Conservation (phyloP, 2,329 filamentous ascomycete species). For the Penicillium sumatraense region DNA sequence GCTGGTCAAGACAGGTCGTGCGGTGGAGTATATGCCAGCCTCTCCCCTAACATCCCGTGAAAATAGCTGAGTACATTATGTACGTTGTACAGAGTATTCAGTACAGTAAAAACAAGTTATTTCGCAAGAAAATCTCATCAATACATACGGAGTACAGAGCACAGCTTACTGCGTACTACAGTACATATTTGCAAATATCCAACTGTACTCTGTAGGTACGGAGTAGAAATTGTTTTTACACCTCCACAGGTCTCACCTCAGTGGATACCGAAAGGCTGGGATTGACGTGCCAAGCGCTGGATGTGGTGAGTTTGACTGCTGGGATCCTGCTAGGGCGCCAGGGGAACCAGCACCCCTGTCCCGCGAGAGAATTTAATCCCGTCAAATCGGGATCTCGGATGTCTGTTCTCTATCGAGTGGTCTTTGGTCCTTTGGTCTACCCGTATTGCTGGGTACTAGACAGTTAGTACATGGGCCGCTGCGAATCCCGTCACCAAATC, state of each 20-base stretch:
- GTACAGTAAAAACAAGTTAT: neutral
- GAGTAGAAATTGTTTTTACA: neutral
- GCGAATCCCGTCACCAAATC: neutral
- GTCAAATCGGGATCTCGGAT: neutral
- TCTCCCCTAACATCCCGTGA: neutral
- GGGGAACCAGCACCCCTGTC: neutral
- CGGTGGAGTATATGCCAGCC: neutral
- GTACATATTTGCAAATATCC: neutral
- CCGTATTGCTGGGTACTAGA: neutral
- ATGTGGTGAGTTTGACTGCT: neutral
- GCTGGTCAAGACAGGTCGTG: neutral
- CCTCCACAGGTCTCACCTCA: neutral
- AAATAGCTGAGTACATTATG: neutral
- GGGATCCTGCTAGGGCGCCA: neutral
- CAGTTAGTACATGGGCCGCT: neutral
- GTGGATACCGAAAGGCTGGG: conserved; percentile 1
- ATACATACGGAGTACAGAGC: neutral
- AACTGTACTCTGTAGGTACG: neutral
- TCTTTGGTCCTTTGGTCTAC: neutral
- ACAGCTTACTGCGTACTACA: neutral
- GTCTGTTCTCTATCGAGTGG: neutral
- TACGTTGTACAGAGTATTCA: neutral
- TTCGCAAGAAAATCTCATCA: neutral
- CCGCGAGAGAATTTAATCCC: neutral
- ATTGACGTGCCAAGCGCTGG: conserved; percentile 1